Evolutionary conservation across 208 protist genomes (phyloP).

Genomic region (Acanthamoeba castellanii): DNA sequence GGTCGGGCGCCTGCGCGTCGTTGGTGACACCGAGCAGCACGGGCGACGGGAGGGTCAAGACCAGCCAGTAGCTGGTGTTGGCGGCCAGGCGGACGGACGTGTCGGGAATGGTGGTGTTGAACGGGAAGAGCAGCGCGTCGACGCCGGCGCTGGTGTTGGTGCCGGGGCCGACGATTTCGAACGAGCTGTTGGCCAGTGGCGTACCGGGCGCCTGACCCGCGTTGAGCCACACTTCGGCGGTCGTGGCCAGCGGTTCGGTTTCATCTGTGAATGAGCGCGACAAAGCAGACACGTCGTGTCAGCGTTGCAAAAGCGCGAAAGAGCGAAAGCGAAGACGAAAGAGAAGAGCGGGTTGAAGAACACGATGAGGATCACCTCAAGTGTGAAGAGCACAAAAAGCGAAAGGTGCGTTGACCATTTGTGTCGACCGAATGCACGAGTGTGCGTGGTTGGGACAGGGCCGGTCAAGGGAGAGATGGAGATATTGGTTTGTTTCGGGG

Average conservation of each 20-base stretch:
- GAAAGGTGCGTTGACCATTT: no score
- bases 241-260: neutral
- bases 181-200: conserved; percentile 19
- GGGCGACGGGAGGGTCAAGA: neutral
- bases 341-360: no score
- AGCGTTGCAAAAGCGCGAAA: no score
- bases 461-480: no score
- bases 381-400: no score
- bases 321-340: no score
- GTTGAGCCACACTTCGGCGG: neutral
- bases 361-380: no score
- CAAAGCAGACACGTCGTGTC: no score
- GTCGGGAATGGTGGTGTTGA: neutral
- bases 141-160: neutral
- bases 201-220: neutral
- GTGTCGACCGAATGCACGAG: no score
- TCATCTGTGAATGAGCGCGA: neutral
- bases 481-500: no score
- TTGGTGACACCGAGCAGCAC: neutral
- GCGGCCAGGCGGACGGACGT: neutral
- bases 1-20: neutral
- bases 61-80: conserved; percentile 30
- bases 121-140: neutral
- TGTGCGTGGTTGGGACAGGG: no score
- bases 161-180: neutral